Percentiles rank a stretch among this genome's conserved stretches.
Conservation (phyloP, 352 stramenopile species). For the Phytophthora litchii region DNA sequence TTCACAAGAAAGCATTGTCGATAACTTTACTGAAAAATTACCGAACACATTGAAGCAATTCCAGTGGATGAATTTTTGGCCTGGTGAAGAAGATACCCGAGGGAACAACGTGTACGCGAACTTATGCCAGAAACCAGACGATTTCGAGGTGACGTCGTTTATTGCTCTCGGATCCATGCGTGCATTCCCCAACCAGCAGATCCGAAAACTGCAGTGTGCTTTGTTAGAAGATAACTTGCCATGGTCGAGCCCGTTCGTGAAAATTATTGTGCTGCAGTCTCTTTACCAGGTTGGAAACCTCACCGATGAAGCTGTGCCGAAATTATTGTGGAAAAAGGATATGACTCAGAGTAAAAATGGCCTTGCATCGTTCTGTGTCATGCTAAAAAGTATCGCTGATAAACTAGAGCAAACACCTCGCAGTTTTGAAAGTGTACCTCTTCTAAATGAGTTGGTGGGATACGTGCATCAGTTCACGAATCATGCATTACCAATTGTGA, state of each 20-base stretch:
- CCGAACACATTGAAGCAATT: slow-evolving; percentile 17
- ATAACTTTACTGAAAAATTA: slow-evolving; percentile 44
- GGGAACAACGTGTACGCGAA: slow-evolving; percentile 59
- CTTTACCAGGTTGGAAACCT: slow-evolving; percentile 56
- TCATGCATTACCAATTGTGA: slow-evolving; percentile 15
- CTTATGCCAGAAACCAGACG: slow-evolving; percentile 17
- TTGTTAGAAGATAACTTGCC: slow-evolving; percentile 48
- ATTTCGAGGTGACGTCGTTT: slow-evolving; percentile 35
- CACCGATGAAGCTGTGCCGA: slow-evolving; percentile 28
- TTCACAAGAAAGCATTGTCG: slow-evolving; percentile 17
- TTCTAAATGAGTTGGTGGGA: slow-evolving; percentile 42
- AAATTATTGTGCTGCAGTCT: slow-evolving; percentile 45
- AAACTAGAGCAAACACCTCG: slow-evolving; percentile 39
- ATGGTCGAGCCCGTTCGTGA: slow-evolving; percentile 46
- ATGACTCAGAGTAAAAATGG: slow-evolving; percentile 22
- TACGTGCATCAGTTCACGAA: slow-evolving; percentile 40
- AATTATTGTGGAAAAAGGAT: slow-evolving; percentile 48
- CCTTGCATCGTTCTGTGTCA: slow-evolving; percentile 24
- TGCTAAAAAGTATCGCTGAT: slow-evolving; percentile 20
- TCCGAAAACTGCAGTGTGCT: slow-evolving; percentile 48
- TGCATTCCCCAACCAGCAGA: slow-evolving; percentile 55
- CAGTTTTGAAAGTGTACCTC: slow-evolving; percentile 32
- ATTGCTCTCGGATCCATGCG: slow-evolving; percentile 46
- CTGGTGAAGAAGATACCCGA: slow-evolving; percentile 31
- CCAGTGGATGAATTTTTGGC: slow-evolving; percentile 57